phyloP scores from a whole-genome alignment of 495 filamentous ascomycete genomes.

The Penicillium diatomitis region DNA sequence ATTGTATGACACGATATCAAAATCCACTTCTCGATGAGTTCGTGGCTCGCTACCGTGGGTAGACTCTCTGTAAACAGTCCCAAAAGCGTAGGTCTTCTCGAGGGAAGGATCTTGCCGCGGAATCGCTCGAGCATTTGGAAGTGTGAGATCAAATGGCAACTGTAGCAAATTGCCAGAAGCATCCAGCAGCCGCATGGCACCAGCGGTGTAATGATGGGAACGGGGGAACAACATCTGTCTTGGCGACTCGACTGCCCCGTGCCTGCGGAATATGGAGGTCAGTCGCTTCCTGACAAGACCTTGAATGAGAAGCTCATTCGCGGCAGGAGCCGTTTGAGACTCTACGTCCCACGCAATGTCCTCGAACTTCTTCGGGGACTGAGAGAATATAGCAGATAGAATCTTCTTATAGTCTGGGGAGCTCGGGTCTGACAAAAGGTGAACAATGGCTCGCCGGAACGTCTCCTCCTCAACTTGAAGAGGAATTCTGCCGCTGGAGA shows the following conservation, averaged over 20 bases:
- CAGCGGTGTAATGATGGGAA: conserved; percentile 65
- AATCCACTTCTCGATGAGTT: conserved; percentile 83
- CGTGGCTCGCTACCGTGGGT: conserved; percentile 68
- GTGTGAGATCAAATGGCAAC: conserved; percentile 81
- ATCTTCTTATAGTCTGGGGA: conserved; percentile 89
- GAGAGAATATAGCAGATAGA: conserved; percentile 71
- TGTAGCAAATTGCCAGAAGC: conserved; percentile 77
- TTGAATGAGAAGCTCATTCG: conserved; percentile 62
- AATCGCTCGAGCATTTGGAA: conserved; percentile 81
- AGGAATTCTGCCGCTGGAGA: conserved; percentile 80
- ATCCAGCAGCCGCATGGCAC: conserved; percentile 70
- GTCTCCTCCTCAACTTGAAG: conserved; percentile 88
- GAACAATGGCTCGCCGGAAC: conserved; percentile 69
- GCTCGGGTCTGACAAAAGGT: conserved; percentile 61
- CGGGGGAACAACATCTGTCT: conserved; percentile 71
- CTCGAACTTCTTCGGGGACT: conserved; percentile 64
- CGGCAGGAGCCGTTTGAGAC: conserved; percentile 39
- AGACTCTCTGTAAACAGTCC: conserved; percentile 77
- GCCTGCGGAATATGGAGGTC: conserved; percentile 72
- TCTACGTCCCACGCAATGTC: conserved; percentile 82
- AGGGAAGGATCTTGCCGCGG: conserved; percentile 59
- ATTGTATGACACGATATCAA: conserved; percentile 80
- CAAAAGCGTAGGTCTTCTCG: conserved; percentile 79
- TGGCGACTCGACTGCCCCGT: conserved; percentile 78
- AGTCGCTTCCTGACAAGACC: conserved; percentile 68